phyloP scores from a whole-genome alignment of 345 rosid species.

The Atalantia buxifolia region DNA sequence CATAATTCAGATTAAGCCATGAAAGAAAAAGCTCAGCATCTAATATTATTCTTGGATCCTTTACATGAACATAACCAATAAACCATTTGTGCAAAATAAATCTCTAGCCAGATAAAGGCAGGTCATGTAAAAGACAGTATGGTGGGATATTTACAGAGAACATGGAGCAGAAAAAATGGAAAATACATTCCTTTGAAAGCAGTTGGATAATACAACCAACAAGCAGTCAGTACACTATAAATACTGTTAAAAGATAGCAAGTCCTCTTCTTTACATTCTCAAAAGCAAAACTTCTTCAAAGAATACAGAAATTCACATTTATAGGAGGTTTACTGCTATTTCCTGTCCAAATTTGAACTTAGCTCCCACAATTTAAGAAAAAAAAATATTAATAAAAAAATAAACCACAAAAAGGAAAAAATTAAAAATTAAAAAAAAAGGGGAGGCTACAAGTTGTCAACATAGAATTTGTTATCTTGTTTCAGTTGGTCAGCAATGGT shows the following conservation, averaged over 20 bases:
- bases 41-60: neutral
- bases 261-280: neutral
- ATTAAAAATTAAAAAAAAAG: neutral
- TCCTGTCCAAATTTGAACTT: slow-evolving; percentile 10
- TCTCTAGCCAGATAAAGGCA: neutral
- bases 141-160: neutral
- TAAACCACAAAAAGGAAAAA: neutral
- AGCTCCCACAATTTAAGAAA: neutral
- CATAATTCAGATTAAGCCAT: neutral
- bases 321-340: slow-evolving; percentile 8
- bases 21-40: neutral
- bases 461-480: slow-evolving; percentile 22
- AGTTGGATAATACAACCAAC: slow-evolving; percentile 2
- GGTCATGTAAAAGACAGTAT: neutral
- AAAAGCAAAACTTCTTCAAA: slow-evolving; percentile 10
- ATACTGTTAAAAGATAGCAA: neutral
- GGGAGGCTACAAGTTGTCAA: slow-evolving; percentile 23
- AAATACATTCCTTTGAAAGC: neutral
- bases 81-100: neutral
- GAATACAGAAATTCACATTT: slow-evolving; percentile 18
- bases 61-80: neutral
- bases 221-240: neutral
- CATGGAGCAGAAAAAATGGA: neutral
- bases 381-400: too few relatives aligned
- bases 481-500: slow-evolving; percentile 7